A percentile compares a stretch with the other conserved stretches of the same genome.
phyloP scores from a whole-genome alignment of 1,139 yeast genomes.

The Hyphopichia burtonii region DNA sequence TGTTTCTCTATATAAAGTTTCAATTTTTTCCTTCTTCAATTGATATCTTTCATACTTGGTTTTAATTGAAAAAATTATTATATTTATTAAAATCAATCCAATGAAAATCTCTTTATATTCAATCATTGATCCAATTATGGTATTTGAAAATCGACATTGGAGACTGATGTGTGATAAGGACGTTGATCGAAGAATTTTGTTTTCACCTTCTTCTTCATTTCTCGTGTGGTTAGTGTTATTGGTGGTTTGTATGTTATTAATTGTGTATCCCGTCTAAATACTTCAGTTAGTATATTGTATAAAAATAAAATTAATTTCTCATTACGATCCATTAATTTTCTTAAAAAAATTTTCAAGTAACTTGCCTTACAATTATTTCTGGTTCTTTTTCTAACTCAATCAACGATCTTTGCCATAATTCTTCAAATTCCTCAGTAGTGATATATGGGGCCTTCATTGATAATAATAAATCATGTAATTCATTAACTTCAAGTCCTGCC shows the following conservation, averaged over 20 bases:
- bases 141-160: slow-evolving; percentile 58
- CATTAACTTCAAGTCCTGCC: slow-evolving; percentile 53
- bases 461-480: slow-evolving; percentile 58
- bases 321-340: too few species aligned
- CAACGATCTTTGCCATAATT: slow-evolving; percentile 71
- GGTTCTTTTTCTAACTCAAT: slow-evolving; percentile 67
- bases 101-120: slow-evolving; percentile 40
- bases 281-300: too few species aligned
- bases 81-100: slow-evolving; percentile 14
- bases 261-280: slow-evolving; percentile 33
- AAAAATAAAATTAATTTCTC: too few species aligned
- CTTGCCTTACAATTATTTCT: slow-evolving; percentile 86
- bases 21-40: slow-evolving; percentile 29
- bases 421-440: slow-evolving; percentile 73
- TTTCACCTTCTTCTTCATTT: slow-evolving; percentile 27
- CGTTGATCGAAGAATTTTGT: slow-evolving; percentile 67
- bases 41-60: slow-evolving; percentile 33
- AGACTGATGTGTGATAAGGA: slow-evolving; percentile 65
- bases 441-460: slow-evolving; percentile 59
- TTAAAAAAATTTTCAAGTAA: too few species aligned
- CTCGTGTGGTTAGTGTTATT: slow-evolving; percentile 27
- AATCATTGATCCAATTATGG: slow-evolving; percentile 49
- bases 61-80: slow-evolving; percentile 23
- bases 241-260: slow-evolving; percentile 24
- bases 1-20: slow-evolving; percentile 42